Evolutionary conservation across 176 grass and related monocot species (phyloP).

Genomic region (Eremochloa ophiuroides): DNA sequence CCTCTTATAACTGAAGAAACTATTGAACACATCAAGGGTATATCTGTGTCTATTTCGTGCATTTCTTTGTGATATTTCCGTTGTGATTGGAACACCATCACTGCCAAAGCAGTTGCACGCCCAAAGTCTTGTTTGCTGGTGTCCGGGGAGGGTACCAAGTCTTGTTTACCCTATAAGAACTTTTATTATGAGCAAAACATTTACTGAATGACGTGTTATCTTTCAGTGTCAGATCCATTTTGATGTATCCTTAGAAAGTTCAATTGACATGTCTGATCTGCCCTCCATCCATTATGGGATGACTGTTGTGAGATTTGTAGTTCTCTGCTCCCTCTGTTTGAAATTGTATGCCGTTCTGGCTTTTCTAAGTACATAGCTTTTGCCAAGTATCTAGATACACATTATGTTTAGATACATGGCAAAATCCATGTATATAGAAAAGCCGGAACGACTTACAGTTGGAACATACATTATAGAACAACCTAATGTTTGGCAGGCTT

Average conservation of each 20-base stretch:
- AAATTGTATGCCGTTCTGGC: too few relatives aligned
- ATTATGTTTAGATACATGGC: too few relatives aligned
- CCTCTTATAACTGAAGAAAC: constrained; percentile 95
- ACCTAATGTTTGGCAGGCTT: neutral
- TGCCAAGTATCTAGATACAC: too few relatives aligned
- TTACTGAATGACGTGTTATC: constrained; percentile 2
- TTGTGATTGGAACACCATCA: neutral
- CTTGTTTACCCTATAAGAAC: neutral
- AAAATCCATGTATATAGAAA: too few relatives aligned
- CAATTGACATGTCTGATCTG: neutral
- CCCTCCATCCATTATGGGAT: neutral
- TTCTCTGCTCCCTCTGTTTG: neutral
- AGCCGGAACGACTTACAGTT: too few relatives aligned
- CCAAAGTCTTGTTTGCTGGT: constrained; percentile 9
- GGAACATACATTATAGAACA: neutral
- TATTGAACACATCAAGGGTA: constrained; percentile 88
- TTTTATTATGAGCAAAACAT: neutral
- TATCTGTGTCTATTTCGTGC: constrained; percentile 17
- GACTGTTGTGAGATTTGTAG: neutral
- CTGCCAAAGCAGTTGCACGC: neutral
- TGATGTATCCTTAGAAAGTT: neutral
- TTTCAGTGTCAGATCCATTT: neutral
- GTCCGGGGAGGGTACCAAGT: neutral
- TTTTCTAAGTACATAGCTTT: too few relatives aligned
- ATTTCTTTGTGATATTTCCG: constrained; percentile 7